Evolutionary conservation across 2,329 filamentous ascomycete species (phyloP), one percentile per base, ranked within the genome.

Genomic region (Drechslerella coelobrocha): DNA sequence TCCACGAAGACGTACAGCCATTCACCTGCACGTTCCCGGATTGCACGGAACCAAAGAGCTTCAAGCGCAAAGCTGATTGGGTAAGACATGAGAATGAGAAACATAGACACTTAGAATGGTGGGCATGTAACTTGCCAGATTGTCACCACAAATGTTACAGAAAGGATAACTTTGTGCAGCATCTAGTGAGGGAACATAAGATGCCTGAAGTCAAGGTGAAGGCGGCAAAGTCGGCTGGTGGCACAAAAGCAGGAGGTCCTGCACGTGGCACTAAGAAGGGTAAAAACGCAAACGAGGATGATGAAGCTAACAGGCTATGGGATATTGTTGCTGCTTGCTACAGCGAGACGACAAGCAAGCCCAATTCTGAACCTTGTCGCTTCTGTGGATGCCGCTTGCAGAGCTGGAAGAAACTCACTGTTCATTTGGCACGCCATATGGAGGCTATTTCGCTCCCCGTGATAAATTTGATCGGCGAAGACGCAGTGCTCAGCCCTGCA

Each of bases 11-110:
- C 77, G 86, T 96, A 0, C 90, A 94, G 77, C 92, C 92, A 0
- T 96, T 96, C 75, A 95, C 91, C 2, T 97, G 92, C 79, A 96
- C 92, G 0, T 96, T 93, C 81, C 86, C 89, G 1, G 84, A 86
- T 54, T 96, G 92, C 77, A 84, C 85, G 7, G 91, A 96, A 51
- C 87, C 90, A 17, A 96, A 95, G 79, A 92, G 91, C 34, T 97
- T 96, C 82, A 96, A 96, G 80, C 86, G 92, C 51, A 97, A 96
- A 79, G 92, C 92, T 12, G 92, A 97, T 77, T 97, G 92, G 92
- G 75, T 96, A 21, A 86, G 92, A 27, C 92, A 97, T 76, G 92
- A 96, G 78, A 96, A 93, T 75, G 92, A 97, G 79, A 87, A 89
- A 24, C 92, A 97, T 77, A 86, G 92, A 23, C 91, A 95, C 73